Evolutionary conservation across 441 rosid genomes (phyloP).

Genomic region (Erodium texanum): DNA sequence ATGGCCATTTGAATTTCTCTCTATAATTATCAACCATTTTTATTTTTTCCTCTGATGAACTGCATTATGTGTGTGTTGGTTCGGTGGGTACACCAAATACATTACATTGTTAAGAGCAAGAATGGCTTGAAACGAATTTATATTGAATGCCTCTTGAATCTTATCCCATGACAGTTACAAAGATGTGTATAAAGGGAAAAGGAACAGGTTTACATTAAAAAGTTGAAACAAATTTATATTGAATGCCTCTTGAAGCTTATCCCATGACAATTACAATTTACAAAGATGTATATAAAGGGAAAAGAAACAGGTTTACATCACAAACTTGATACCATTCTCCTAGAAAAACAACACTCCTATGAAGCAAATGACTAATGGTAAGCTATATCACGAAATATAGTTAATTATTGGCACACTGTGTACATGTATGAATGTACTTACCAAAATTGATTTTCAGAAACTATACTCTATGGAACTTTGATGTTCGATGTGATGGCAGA

Average conservation of each 20-base stretch:
- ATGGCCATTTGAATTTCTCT: background rate
- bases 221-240: too few species aligned
- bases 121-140: too few species aligned
- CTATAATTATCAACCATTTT: background rate
- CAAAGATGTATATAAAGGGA: background rate
- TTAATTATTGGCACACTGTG: background rate
- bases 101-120: background rate
- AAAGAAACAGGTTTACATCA: background rate
- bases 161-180: background rate
- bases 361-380: background rate
- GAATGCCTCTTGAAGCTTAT: background rate
- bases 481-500: conserved; percentile 32
- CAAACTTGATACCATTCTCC: background rate
- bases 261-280: background rate
- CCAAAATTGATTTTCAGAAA: background rate
- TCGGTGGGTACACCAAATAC: background rate
- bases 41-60: background rate
- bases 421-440: background rate
- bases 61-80: background rate
- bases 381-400: background rate
- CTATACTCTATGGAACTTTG: background rate
- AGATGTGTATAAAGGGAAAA: background rate
- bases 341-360: background rate
- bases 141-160: background rate
- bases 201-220: too few species aligned